Evolutionary conservation across 2,329 filamentous ascomycete species (phyloP).

Genomic region (Fusarium begoniae): DNA sequence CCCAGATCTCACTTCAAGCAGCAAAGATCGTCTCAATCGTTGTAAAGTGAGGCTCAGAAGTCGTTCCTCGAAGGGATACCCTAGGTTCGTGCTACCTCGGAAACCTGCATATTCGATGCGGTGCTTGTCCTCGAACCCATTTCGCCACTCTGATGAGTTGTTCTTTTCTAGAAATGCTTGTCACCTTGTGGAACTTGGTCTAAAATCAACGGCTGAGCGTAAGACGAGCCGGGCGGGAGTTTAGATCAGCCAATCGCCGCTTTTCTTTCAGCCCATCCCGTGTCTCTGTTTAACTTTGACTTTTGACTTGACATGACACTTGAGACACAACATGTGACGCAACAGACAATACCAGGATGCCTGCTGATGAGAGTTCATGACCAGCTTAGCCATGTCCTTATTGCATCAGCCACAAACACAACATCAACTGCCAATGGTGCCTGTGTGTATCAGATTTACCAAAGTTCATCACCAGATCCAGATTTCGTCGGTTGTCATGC

Average conservation of each 20-base stretch:
- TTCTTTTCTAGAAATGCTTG: slow-evolving; percentile 28
- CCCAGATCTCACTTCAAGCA: slow-evolving; percentile 1
- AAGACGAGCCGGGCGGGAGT: slow-evolving; percentile 14
- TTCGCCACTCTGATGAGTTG: slow-evolving; percentile 30
- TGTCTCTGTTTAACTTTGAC: background rate
- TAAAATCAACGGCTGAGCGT: background rate
- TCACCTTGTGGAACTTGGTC: slow-evolving; percentile 8
- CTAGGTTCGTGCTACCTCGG: slow-evolving; percentile 5
- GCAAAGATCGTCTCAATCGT: slow-evolving; percentile 5
- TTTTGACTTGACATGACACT: background rate
- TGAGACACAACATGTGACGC: slow-evolving; percentile 26
- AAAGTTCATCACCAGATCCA: background rate
- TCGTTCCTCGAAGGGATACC: slow-evolving; percentile 1
- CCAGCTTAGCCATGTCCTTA: slow-evolving; percentile 8
- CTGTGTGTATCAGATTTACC: background rate
- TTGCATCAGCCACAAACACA: slow-evolving; percentile 6
- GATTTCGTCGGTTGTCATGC: background rate
- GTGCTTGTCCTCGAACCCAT: background rate
- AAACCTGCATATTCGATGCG: slow-evolving; percentile 16
- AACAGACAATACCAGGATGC: background rate
- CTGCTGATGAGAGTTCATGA: slow-evolving; percentile 32
- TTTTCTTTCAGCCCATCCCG: slow-evolving; percentile 1
- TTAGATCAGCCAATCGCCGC: slow-evolving; percentile 11
- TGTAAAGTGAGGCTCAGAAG: slow-evolving; percentile 9
- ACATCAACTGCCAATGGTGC: background rate